Evolutionary conservation across 1,284 basidiomycete species (phyloP).

Genomic region (Irpex lacteus): DNA sequence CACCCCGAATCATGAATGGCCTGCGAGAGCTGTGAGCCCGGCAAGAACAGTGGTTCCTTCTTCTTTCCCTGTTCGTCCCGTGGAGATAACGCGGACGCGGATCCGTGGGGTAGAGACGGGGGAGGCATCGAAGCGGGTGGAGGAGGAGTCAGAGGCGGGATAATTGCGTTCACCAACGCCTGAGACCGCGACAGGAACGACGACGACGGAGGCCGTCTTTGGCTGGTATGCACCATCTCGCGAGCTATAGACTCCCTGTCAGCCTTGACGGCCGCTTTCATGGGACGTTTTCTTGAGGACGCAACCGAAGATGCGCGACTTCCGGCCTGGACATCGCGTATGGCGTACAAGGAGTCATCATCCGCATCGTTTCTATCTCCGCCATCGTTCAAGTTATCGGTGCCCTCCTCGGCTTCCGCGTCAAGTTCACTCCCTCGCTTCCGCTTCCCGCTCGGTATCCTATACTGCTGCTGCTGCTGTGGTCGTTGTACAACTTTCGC

Average conservation of each 20-base stretch:
- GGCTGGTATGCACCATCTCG: slow-evolving; percentile 24
- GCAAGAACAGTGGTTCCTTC: slow-evolving; percentile 61
- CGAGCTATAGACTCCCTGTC: slow-evolving; percentile 32
- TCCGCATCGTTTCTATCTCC: neutral
- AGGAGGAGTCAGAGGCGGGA: slow-evolving; percentile 13
- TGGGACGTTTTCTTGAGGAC: slow-evolving; percentile 38
- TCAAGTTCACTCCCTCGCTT: neutral
- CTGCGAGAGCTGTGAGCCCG: slow-evolving; percentile 56
- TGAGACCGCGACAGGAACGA: neutral
- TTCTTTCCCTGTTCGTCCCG: slow-evolving; percentile 7
- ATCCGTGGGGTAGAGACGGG: slow-evolving; percentile 12
- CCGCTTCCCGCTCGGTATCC: neutral
- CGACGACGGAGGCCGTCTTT: neutral
- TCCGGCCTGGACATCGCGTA: neutral
- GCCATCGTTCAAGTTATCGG: neutral
- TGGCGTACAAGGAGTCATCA: neutral
- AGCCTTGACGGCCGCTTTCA: slow-evolving; percentile 55
- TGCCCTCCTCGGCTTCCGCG: neutral
- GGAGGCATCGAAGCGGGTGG: neutral
- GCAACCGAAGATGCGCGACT: neutral
- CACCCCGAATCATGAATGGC: slow-evolving; percentile 56
- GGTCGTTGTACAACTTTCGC: neutral
- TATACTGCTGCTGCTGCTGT: neutral
- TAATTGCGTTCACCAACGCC: neutral
- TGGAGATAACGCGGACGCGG: neutral